Base-by-base conservation (phyloP, 169 alveolate species). In the Miamiensis avidus region DNA sequence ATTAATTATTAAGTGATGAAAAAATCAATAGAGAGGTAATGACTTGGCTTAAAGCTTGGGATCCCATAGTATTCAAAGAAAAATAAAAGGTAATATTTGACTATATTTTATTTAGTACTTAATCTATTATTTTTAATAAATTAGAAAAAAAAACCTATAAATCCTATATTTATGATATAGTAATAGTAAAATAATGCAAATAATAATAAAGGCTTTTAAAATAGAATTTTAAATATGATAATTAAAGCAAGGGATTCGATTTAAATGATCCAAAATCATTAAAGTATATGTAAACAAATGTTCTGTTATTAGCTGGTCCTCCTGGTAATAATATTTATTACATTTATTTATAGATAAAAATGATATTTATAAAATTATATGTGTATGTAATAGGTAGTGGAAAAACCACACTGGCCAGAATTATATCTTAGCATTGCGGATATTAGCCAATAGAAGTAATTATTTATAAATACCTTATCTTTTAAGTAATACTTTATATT, bases 281-380 rank as follows among this genome's bases (percentile, higher is more conserved):
- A 27, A 78, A 85, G 1, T 78, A 89, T 65, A 85, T 84, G 88
- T 84, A 93, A 32, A 91, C 89, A 30, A 91, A 88, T 85, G 89
- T 91, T 30, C 78, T 96, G 1, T 85, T 96, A n/a, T 95, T 96
- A 85, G 98, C 96, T 82, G 98, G 98, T 0, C 98, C 98, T 34
- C 98, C 98, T 30, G 98, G 98, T 28, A n/a, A n/a, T n/a, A n/a
- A n/a, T n/a, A n/a, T n/a, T n/a, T n/a, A n/a, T n/a, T n/a, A n/a
- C n/a, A n/a, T n/a, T n/a, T n/a, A n/a, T n/a, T n/a, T n/a, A n/a
- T n/a, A n/a, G n/a, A n/a, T n/a, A n/a, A n/a, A n/a, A n/a, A n/a
- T n/a, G n/a, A n/a, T n/a, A n/a, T n/a, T n/a, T n/a, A n/a, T n/a
- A n/a, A n/a, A n/a, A n/a, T n/a, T n/a, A n/a, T n/a, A n/a, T n/a